phyloP scores from a whole-genome alignment of 768 basidiomycete species.

The Mycena capillaripes region DNA sequence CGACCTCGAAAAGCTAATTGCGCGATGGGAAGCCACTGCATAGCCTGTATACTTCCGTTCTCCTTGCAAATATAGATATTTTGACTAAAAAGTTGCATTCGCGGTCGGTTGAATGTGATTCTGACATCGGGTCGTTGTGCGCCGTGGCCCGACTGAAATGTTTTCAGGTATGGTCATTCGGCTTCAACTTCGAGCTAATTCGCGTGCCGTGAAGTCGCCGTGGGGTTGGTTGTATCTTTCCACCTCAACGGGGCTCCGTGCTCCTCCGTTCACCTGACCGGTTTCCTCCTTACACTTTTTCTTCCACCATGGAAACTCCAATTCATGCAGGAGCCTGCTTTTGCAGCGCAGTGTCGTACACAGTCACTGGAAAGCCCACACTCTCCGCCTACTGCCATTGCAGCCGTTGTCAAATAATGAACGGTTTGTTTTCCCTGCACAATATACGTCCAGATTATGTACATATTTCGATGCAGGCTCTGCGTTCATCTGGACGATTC shows the following conservation, averaged over 20 bases:
- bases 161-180: neutral
- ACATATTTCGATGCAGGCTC: slow-evolving; percentile 54
- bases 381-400: slow-evolving; percentile 80
- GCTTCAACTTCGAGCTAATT: no score
- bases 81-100: slow-evolving; percentile 14
- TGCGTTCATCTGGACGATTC: slow-evolving; percentile 74
- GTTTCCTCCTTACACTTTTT: neutral
- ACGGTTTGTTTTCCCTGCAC: slow-evolving; percentile 49
- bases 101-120: slow-evolving; percentile 13
- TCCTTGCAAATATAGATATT: slow-evolving; percentile 32
- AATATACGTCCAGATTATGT: neutral
- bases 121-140: neutral
- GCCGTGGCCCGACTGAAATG: neutral
- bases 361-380: slow-evolving; percentile 61
- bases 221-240: no score
- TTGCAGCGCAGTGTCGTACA: slow-evolving; percentile 66
- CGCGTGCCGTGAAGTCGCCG: slow-evolving; percentile 1
- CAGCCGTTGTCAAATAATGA: slow-evolving; percentile 74
- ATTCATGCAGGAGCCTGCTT: slow-evolving; percentile 68
- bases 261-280: slow-evolving; percentile 22
- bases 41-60: slow-evolving; percentile 31
- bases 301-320: slow-evolving; percentile 14
- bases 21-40: slow-evolving; percentile 68
- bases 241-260: neutral
- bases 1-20: slow-evolving; percentile 92